phyloP scores from a whole-genome alignment of 805 yeast species.

The Clavispora phyllophila region DNA sequence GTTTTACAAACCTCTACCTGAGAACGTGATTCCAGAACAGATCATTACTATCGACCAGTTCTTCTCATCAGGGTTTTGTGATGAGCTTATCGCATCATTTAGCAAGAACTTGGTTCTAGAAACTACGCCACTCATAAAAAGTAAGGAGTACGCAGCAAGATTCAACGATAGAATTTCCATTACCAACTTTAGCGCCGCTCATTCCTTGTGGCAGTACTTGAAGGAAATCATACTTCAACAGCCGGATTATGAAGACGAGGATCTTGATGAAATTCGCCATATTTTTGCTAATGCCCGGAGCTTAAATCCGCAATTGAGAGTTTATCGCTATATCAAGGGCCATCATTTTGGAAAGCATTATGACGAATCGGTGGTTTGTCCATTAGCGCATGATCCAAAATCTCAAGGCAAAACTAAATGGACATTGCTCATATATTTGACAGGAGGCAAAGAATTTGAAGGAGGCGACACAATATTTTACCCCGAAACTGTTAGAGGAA shows the following conservation, averaged over 20 bases:
- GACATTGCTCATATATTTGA: slow-evolving; percentile 55
- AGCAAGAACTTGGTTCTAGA: slow-evolving; percentile 20
- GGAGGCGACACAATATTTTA: slow-evolving; percentile 63
- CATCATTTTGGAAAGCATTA: slow-evolving; percentile 59
- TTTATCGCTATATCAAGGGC: slow-evolving; percentile 51
- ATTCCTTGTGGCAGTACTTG: slow-evolving; percentile 41
- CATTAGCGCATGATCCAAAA: slow-evolving; percentile 19
- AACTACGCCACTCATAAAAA: slow-evolving; percentile 46
- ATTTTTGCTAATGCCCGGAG: slow-evolving; percentile 40
- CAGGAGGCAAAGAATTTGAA: slow-evolving; percentile 49
- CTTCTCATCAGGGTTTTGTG: slow-evolving; percentile 31
- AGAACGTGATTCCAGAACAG: slow-evolving; percentile 28
- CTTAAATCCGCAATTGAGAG: slow-evolving; percentile 50
- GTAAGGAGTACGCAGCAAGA: slow-evolving; percentile 52
- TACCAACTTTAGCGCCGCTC: slow-evolving; percentile 34
- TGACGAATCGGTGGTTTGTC: slow-evolving; percentile 48
- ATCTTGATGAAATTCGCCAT: slow-evolving; percentile 13
- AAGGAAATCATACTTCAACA: slow-evolving; percentile 22
- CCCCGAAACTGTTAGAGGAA: slow-evolving; percentile 17
- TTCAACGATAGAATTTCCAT: slow-evolving; percentile 48
- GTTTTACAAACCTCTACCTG: slow-evolving; percentile 18
- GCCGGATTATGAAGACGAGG: slow-evolving; percentile 26
- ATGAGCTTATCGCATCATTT: slow-evolving; percentile 34
- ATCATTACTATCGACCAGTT: slow-evolving; percentile 38
- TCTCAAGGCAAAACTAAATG: slow-evolving; percentile 44